Evolutionary conservation across 2,329 filamentous ascomycete species (phyloP).

Genomic region (Diaporthe australafricana): DNA sequence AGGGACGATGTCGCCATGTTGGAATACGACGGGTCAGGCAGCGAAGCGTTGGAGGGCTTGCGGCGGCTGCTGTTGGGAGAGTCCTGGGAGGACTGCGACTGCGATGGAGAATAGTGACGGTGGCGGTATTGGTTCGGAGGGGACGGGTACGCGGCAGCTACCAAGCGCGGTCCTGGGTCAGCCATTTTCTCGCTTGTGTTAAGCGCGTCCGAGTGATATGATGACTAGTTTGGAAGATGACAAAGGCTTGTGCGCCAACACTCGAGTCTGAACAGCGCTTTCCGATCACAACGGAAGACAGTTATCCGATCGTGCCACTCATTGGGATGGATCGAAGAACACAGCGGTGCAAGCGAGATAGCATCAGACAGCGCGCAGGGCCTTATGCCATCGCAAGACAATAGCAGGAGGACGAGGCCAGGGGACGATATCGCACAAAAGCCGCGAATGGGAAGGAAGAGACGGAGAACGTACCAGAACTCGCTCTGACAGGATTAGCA

Average conservation of each 20-base stretch:
- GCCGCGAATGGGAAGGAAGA: not conserved
- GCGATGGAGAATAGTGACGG: slow-evolving; percentile 6
- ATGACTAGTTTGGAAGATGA: not conserved
- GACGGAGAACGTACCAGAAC: slow-evolving; percentile 9
- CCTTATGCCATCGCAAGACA: not conserved
- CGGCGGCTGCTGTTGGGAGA: slow-evolving; percentile 1
- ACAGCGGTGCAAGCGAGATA: not conserved
- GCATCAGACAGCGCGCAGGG: not conserved
- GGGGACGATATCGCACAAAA: not conserved
- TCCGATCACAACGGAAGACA: not conserved
- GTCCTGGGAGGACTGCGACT: slow-evolving; percentile 7
- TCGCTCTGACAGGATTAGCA: slow-evolving; percentile 10
- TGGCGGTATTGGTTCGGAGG: slow-evolving; percentile 1
- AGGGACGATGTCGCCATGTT: slow-evolving; percentile 31
- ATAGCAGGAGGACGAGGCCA: not conserved
- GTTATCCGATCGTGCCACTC: slow-evolving; percentile 4
- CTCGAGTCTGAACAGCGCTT: not conserved
- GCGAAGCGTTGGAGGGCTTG: not conserved
- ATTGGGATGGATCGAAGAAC: slow-evolving; percentile 10
- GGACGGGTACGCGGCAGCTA: slow-evolving; percentile 21
- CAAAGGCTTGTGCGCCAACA: not conserved
- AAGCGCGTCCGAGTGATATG: not conserved
- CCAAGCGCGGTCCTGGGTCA: slow-evolving; percentile 33
- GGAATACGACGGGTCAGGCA: not conserved
- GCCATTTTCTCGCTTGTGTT: slow-evolving; percentile 18